Evolutionary conservation across 805 yeast genomes (phyloP), one percentile per base, ranked within the genome.

Genomic region (Spathaspora arborariae): DNA sequence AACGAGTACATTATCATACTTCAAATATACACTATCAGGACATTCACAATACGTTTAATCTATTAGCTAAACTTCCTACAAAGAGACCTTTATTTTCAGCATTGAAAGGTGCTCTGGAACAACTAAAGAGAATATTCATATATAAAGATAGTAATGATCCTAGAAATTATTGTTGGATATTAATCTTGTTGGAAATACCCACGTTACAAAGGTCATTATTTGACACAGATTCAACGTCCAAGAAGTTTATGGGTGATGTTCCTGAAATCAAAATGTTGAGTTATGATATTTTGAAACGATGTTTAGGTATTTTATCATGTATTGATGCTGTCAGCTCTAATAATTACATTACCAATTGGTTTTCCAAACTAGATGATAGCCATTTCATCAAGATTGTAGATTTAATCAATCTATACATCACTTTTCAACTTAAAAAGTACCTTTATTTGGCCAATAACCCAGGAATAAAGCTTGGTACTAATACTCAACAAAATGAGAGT

Each of bases 171-270:
- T 60, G 69, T 39, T 86, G 88, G 84, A 54, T 88, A 1, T 63
- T 88, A 15, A 79, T 88, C 2, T 64, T 88, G 10, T 62, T 85
- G 44, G 91, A 86, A 48, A 79, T 84, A 24, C 96, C 96, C 0
- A 70, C 77, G 4, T 62, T 87, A 6, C 64, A 75, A 5, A 66
- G 72, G 19, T 75, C 84, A 8, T 54, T 72, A 44, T 64, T 81
- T 3, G 62, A 72, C 39, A 58, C 53, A 19, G 53, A 56, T 45
- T n/a, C 39, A 34, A 21, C 47, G 46, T 20, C 54, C 35, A 46
- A 42, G 15, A 39, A 27, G 42, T 15, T 45, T 26, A 67, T 68
- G 71, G 54, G 62, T 11, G 75, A 76, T 21, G 65, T 76, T 0
- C 75, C 78, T 0, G 86, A 80, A 52, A 71, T 84, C 19, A 75